phyloP scores from a whole-genome alignment of 306 rosid species.

The Begonia peltatifolia region DNA sequence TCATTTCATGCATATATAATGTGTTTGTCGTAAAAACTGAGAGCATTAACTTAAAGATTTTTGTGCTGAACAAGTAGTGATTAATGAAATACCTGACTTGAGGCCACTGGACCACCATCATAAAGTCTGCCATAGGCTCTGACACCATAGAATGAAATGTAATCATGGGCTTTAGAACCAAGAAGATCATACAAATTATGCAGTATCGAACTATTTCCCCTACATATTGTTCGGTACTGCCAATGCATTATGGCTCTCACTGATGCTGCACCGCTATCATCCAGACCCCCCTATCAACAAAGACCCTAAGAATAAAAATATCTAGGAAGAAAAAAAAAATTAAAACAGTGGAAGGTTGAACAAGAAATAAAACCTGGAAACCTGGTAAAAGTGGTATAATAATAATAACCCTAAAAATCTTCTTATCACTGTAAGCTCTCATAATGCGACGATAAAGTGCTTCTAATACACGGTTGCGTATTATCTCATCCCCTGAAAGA shows the following conservation, averaged over 20 bases:
- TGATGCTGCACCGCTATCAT: conserved; percentile 96
- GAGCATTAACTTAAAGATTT: no score
- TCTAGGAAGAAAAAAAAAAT: conserved; percentile 1
- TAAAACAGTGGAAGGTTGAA: background rate
- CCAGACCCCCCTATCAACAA: conserved; percentile 80
- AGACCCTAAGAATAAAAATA: conserved; percentile 15
- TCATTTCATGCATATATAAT: no score
- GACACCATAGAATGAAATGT: conserved; percentile 88
- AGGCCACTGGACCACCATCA: conserved; percentile 74
- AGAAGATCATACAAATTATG: conserved; percentile 60
- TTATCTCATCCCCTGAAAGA: conserved; percentile 75
- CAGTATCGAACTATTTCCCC: conserved; percentile 71
- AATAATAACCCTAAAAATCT: conserved; percentile 72
- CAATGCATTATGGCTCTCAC: conserved; percentile 99
- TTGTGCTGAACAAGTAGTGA: no score
- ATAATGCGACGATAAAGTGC: conserved; percentile 60
- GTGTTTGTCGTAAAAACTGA: no score
- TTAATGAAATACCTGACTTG: conserved; percentile 67
- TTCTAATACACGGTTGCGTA: conserved; percentile 81
- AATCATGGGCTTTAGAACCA: conserved; percentile 69
- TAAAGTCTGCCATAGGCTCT: conserved; percentile 79
- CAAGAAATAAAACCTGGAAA: conserved; percentile 64
- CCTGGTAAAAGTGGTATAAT: conserved; percentile 96
- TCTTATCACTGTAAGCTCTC: conserved; percentile 77
- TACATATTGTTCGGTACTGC: conserved; percentile 93